These are phyloP conservation scores for Fonsecaea nubica DNA, from an alignment of 2,329 filamentous ascomycete genomes.

Conservation along the genomic window DNA sequence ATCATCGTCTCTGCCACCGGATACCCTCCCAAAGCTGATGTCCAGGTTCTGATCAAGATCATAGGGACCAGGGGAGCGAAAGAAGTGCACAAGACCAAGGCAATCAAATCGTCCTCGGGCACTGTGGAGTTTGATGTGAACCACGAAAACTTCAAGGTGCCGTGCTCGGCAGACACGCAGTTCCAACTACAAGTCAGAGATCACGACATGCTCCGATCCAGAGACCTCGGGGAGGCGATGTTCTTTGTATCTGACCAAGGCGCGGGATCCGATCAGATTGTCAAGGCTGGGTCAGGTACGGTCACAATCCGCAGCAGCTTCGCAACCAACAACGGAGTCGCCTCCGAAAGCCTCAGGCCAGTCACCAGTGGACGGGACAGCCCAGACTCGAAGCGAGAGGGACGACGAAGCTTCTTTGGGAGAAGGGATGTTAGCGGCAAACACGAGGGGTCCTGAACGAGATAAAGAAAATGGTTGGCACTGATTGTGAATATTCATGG, in stretches of 20 bases:
- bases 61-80: conserved; percentile 71
- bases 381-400: conserved; percentile 51
- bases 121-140: conserved; percentile 69
- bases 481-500: neutral
- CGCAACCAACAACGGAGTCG: conserved; percentile 54
- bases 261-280: conserved; percentile 70
- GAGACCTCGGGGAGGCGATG: conserved; percentile 83
- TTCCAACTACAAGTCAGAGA: conserved; percentile 88
- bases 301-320: conserved; percentile 80
- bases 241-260: conserved; percentile 89
- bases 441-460: conserved; percentile 29
- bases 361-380: conserved; percentile 43
- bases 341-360: conserved; percentile 37
- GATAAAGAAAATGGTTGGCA: neutral
- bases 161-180: conserved; percentile 79
- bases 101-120: conserved; percentile 73
- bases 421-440: conserved; percentile 48
- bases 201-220: conserved; percentile 81
- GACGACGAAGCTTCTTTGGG: conserved; percentile 55
- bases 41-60: conserved; percentile 77
- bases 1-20: conserved; percentile 78
- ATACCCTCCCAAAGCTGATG: conserved; percentile 75
- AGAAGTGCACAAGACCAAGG: conserved; percentile 88
- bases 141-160: conserved; percentile 75
- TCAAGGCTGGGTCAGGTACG: conserved; percentile 74